These are phyloP conservation scores for Komagataella mondaviorum DNA, from an alignment of 805 yeast genomes.

Conservation along the genomic window DNA sequence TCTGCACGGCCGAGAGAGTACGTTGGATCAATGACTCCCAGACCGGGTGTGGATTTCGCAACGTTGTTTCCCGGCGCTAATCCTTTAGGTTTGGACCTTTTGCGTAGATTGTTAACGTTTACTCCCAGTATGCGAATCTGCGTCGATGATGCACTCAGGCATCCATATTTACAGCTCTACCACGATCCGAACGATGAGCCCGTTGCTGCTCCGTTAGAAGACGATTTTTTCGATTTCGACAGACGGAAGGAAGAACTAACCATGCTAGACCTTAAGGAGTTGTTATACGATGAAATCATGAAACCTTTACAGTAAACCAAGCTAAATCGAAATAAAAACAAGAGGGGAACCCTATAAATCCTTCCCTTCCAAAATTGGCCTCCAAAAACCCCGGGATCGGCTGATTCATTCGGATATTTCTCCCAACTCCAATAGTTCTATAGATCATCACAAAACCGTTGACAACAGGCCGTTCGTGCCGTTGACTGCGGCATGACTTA, in stretches of 20 bases:
- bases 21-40: constrained; percentile 64
- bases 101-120: constrained; percentile 63
- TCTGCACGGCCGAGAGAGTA: constrained; percentile 83
- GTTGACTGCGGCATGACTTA: background rate
- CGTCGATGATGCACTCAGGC: constrained; percentile 72
- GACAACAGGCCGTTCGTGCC: background rate
- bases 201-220: constrained; percentile 65
- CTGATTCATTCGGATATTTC: background rate
- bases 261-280: constrained; percentile 59
- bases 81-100: constrained; percentile 55
- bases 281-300: constrained; percentile 77
- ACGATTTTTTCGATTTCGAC: constrained; percentile 85
- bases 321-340: background rate
- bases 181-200: constrained; percentile 97
- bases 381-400: background rate
- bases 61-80: constrained; percentile 36
- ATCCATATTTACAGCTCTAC: constrained; percentile 77
- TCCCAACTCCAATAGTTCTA: background rate
- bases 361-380: background rate
- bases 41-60: constrained; percentile 44
- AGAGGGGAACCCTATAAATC: background rate
- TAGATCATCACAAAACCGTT: background rate
- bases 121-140: constrained; percentile 75
- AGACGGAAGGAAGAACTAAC: constrained; percentile 66
- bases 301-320: constrained; percentile 18